Conservation (phyloP, 2,329 filamentous ascomycete genomes). For the Coniochaeta sp. region DNA sequence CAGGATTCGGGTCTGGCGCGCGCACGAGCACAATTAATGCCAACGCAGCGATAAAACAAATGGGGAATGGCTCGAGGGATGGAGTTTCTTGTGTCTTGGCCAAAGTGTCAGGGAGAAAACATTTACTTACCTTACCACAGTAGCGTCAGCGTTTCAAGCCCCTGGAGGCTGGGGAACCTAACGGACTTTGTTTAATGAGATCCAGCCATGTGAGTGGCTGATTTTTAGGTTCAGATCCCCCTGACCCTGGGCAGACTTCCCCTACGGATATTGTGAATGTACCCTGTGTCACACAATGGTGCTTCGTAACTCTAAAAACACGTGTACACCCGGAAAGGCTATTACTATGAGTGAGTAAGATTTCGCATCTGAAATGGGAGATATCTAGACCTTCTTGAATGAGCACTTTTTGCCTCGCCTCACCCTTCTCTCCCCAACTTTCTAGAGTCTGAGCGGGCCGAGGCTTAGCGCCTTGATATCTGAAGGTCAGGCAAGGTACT, state of each 20-base stretch:
- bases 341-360: background rate
- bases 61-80: background rate
- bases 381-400: background rate
- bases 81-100: background rate
- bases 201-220: background rate
- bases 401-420: too few relatives aligned
- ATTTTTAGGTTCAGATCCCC: background rate
- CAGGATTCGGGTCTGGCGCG: background rate
- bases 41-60: background rate
- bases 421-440: background rate
- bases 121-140: too few relatives aligned
- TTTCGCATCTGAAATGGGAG: background rate
- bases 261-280: background rate
- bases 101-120: background rate
- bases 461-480: background rate
- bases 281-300: background rate
- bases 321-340: background rate
- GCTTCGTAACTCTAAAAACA: background rate
- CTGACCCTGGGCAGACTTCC: background rate
- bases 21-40: slow-evolving; percentile 2
- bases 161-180: background rate
- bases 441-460: background rate
- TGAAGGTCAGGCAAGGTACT: background rate
- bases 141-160: background rate
- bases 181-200: background rate